A percentile compares a stretch with the other conserved stretches of the same genome.
phyloP scores from a whole-genome alignment of 345 rosid genomes.

The Limnanthes douglasii region DNA sequence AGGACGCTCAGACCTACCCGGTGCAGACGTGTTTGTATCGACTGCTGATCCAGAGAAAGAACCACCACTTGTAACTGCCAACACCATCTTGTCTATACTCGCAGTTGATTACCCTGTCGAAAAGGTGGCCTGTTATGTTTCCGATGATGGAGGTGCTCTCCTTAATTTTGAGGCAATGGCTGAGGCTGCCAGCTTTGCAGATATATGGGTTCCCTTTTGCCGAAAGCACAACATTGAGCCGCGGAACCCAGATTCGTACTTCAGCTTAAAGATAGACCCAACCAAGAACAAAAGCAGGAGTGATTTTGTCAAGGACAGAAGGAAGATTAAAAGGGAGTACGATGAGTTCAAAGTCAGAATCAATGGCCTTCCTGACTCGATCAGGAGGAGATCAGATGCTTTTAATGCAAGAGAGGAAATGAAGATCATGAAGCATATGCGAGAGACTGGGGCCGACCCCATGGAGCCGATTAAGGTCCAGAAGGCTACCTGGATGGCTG shows the following conservation, averaged over 20 bases:
- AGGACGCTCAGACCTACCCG: conserved; percentile 88
- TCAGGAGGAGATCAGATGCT: conserved; percentile 85
- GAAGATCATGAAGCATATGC: conserved; percentile 68
- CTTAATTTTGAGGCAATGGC: conserved; percentile 97
- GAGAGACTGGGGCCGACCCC: conserved; percentile 65
- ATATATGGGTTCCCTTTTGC: conserved; percentile 91
- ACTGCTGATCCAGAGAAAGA: conserved; percentile 96
- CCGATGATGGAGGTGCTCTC: conserved; percentile 96
- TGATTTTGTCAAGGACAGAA: conserved; percentile 86
- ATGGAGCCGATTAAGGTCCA: conserved; percentile 48
- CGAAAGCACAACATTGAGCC: conserved; percentile 83
- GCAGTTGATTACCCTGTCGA: conserved; percentile 89
- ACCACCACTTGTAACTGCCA: conserved; percentile 79
- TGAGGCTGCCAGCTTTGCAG: conserved; percentile 92
- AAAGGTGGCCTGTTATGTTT: conserved; percentile 64
- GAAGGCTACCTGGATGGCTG: conserved; percentile 99
- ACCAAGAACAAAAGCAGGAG: conserved; percentile 73
- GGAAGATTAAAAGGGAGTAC: conserved; percentile 72
- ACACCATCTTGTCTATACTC: conserved; percentile 76
- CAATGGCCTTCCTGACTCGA: conserved; percentile 80
- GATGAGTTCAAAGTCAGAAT: conserved; percentile 92
- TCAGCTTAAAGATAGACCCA: conserved; percentile 67
- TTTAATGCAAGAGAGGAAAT: conserved; percentile 96
- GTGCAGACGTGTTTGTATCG: conserved; percentile 74
- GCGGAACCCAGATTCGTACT: conserved; percentile 73